Percentiles rank a stretch among this genome's conserved stretches.
Evolutionary conservation across 805 yeast species (phyloP).

Genomic region (Yamadazyma endophytica): DNA sequence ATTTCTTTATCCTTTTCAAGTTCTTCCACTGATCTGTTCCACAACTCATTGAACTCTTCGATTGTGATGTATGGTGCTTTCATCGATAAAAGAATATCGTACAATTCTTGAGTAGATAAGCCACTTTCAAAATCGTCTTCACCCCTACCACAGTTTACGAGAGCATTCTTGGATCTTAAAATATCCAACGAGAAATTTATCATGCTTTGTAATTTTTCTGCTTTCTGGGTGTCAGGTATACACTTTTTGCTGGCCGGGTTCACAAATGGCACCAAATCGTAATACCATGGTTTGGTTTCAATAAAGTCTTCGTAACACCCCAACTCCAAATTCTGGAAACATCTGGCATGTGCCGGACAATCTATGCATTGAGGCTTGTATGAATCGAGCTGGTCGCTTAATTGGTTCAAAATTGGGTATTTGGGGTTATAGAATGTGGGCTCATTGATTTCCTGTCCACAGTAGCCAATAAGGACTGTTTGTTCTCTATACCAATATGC

Average conservation of each 20-base stretch:
- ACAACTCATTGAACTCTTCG: conserved; percentile 70
- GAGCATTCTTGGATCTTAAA: conserved; percentile 66
- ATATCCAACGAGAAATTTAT: conserved; percentile 62
- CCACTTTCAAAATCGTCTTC: conserved; percentile 47
- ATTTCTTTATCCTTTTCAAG: conserved; percentile 65
- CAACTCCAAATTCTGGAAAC: conserved; percentile 55
- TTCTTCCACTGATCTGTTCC: conserved; percentile 61
- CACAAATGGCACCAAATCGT: conserved; percentile 57
- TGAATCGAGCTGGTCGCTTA: conserved; percentile 45
- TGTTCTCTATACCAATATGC: conserved; percentile 65
- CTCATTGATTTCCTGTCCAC: conserved; percentile 57
- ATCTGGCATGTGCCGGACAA: conserved; percentile 80
- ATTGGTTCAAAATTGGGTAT: conserved; percentile 22
- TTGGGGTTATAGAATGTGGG: conserved; percentile 34
- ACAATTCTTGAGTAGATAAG: conserved; percentile 45
- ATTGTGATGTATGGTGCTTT: conserved; percentile 46
- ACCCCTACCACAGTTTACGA: conserved; percentile 52
- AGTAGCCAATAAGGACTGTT: conserved; percentile 62
- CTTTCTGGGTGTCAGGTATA: conserved; percentile 67
- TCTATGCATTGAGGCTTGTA: conserved; percentile 62
- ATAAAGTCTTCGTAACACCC: conserved; percentile 70
- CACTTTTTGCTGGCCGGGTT: conserved; percentile 52
- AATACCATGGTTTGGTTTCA: conserved; percentile 48
- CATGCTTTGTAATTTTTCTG: conserved; percentile 62
- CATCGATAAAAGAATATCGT: conserved; percentile 45